Base-by-base conservation (phyloP, 805 yeast species). In the Saccharomycopsis schoenii region DNA sequence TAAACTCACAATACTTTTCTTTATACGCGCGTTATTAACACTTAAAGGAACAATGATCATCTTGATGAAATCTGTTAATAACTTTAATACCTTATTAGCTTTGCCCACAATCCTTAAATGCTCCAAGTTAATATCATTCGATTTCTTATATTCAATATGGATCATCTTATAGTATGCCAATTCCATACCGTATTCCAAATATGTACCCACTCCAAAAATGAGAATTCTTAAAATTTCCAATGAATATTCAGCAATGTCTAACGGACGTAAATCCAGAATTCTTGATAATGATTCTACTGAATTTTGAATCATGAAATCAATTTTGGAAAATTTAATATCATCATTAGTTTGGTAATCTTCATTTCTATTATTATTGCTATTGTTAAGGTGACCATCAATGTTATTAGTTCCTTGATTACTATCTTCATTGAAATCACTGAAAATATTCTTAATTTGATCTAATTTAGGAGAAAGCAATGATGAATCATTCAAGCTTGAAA, bases 271-370 rank as follows among this genome's bases (percentile, higher is more conserved):
- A 69, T 90, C 97, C 67, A 89, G 78, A 2, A 86, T 77, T 68
- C 97, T 77, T 1, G 92, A 86, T 4, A 90, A 76, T 1, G 92
- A 80, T 72, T 91, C 97, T 41, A 89, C 86, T 8, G 85, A 80
- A 17, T 88, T 81, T 65, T 84, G 85, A 50, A 90, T 74, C 61
- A 89, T 80, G 2, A 77, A 74, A 65, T 89, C 92, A 1, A 88
- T 83, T 29, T 77, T 73, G 15, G 73, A 67, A 6, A 85, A 69
- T 37, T 72, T 69, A 50, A 78, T 68, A 37, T 69, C 68, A 2
- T 61, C 60, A 34, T 65, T 70, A 19, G 58, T 58, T 14, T 55
- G 61, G 21, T 66, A 58, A 36, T 57, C 58, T 25, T 19, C 42
- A 17, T 60, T 34, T 17, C 17, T 37, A 11, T 21, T 14, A 29